Evolutionary conservation across 768 basidiomycete species (phyloP), one percentile per base, ranked within the genome.

Genomic region (Pholiota conissans): DNA sequence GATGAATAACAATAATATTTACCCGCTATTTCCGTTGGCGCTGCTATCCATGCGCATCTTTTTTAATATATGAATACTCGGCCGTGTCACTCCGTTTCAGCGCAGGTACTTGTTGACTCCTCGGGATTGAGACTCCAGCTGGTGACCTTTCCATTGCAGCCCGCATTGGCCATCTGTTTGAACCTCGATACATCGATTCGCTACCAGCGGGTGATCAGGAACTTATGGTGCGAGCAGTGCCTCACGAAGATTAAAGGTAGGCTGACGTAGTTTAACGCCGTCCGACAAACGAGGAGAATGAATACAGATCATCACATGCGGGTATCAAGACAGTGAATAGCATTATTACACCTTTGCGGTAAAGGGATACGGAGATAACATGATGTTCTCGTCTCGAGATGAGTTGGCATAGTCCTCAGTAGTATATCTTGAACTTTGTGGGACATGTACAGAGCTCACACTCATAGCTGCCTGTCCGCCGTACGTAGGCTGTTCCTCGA

Each of bases 401-500:
- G 53, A 8, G 11, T 29, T 37, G 13, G 40, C 35, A 13, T 27
- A 29, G 20, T n/a, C 13, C 28, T 28, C 18, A 20, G 40, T 29
- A 29, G 29, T 29, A 20, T 47, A 54, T 54, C 45, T n/a, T n/a
- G 52, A 42, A 30, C 11, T 28, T n/a, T 35, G 40, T 16, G 53
- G 24, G 3, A 28, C 5, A 40, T 18, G 51, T 10, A 24, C 51
- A 20, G 49, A 40, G 18, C 52, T 51, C 3, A 77, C 67, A 11
- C 79, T 75, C 52, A 79, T 78, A 11, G 76, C 76, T 55, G n/a
- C n/a, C n/a, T 75, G 62, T 3, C 71, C 75, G 35, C 71, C 75
- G 35, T 77, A 76, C 29, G 16, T 67, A 10, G 54, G 54, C 24
- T 53, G 63, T 28, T 56, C 61, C 8, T 55, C 52, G 20, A 50